A percentile compares a stretch with the other conserved stretches of the same genome.
phyloP scores from a whole-genome alignment of 495 filamentous ascomycete genomes.

The Cetradonia linearis region DNA sequence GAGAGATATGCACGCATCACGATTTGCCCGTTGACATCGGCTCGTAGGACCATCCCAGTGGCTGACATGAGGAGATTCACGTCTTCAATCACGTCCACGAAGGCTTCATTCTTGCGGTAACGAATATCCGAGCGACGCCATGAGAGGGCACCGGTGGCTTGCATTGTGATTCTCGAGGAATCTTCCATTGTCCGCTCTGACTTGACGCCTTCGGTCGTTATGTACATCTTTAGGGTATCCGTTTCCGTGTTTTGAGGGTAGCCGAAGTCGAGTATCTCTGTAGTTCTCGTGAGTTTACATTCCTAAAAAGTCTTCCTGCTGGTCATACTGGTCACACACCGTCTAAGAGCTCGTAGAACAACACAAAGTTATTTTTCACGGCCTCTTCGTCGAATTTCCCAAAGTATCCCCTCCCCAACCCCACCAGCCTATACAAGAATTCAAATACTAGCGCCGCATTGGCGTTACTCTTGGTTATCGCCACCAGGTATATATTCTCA shows the following conservation, averaged over 20 bases:
- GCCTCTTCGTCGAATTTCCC: slow-evolving; percentile 99
- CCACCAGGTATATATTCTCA: slow-evolving; percentile 98
- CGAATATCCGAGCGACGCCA: slow-evolving; percentile 97
- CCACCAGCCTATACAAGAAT: slow-evolving; percentile 86
- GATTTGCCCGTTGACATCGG: slow-evolving; percentile 95
- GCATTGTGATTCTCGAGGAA: slow-evolving; percentile 95
- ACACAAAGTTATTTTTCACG: slow-evolving; percentile 98
- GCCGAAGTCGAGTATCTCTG: slow-evolving; percentile 98
- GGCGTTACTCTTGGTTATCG: slow-evolving; percentile 97
- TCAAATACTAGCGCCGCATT: slow-evolving; percentile 98
- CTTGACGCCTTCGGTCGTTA: slow-evolving; percentile 98
- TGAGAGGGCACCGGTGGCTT: slow-evolving; percentile 92
- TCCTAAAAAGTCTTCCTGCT: neutral
- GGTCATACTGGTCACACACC: slow-evolving; percentile 43
- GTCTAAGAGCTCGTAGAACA: slow-evolving; percentile 96
- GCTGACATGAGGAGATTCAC: slow-evolving; percentile 98
- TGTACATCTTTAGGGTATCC: slow-evolving; percentile 99
- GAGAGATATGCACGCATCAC: slow-evolving; percentile 97
- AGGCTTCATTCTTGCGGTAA: slow-evolving; percentile 98
- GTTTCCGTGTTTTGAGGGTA: slow-evolving; percentile 99
- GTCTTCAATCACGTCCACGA: slow-evolving; percentile 98
- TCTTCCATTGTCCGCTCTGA: slow-evolving; percentile 86
- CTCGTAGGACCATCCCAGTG: slow-evolving; percentile 85
- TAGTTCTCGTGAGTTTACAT: neutral
- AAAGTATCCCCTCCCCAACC: slow-evolving; percentile 91